Evolutionary conservation across 2,329 filamentous ascomycete genomes (phyloP).

Genomic region (Penicillium sp.): DNA sequence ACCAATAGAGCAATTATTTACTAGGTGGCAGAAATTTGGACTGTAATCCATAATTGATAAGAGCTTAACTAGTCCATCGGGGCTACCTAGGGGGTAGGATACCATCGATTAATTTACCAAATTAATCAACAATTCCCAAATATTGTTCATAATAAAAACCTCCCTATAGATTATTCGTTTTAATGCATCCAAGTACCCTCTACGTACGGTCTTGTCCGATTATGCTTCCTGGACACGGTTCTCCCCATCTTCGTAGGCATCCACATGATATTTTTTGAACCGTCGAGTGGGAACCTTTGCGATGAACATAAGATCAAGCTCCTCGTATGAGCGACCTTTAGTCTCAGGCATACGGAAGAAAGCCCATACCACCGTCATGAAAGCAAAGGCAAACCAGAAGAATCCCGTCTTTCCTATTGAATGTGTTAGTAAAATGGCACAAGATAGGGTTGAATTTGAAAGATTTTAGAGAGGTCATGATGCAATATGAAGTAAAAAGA

Average conservation of each 20-base stretch:
- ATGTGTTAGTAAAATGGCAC: conserved; percentile 20
- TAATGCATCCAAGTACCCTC: too few relatives aligned
- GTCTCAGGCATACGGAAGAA: conserved; percentile 46
- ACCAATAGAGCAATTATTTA: too few relatives aligned
- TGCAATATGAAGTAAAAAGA: neutral
- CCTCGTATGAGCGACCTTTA: conserved; percentile 43
- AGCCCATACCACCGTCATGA: conserved; percentile 36
- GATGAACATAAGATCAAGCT: conserved; percentile 49
- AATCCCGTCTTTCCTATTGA: conserved; percentile 45
- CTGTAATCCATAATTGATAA: too few relatives aligned
- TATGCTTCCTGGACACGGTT: neutral
- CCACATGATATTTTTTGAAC: conserved; percentile 28
- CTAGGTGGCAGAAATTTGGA: too few relatives aligned
- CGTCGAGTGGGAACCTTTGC: conserved; percentile 40
- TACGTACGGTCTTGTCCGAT: neutral
- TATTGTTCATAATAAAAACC: too few relatives aligned
- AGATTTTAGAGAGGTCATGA: neutral
- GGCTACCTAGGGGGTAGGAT: too few relatives aligned
- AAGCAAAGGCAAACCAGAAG: conserved; percentile 42
- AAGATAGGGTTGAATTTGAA: too few relatives aligned
- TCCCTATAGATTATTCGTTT: too few relatives aligned
- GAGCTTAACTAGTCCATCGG: too few relatives aligned
- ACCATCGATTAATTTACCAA: too few relatives aligned
- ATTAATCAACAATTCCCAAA: too few relatives aligned
- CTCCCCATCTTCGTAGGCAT: conserved; percentile 15